Conservation (phyloP, 2,329 filamentous ascomycete species). For the Aspergillus sp. region DNA sequence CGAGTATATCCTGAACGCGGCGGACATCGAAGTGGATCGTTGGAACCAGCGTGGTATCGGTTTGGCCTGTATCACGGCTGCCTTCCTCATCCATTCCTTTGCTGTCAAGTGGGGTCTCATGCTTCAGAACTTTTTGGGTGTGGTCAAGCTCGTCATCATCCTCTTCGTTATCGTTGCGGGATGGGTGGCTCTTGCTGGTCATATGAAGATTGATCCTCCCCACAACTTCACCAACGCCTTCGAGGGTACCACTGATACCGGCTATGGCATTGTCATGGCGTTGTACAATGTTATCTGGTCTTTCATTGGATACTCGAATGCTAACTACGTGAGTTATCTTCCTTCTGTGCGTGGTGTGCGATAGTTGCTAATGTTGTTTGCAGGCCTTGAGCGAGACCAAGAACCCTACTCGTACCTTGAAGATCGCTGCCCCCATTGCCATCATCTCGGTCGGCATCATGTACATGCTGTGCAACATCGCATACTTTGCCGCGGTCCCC, state of each 20-base stretch:
- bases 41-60: constrained; percentile 56
- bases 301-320: constrained; percentile 62
- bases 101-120: constrained; percentile 51
- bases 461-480: constrained; percentile 61
- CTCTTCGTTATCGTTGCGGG: constrained; percentile 49
- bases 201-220: constrained; percentile 38
- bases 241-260: constrained; percentile 38
- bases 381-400: constrained; percentile 56
- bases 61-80: constrained; percentile 49
- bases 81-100: constrained; percentile 51
- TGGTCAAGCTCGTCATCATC: constrained; percentile 54
- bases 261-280: constrained; percentile 58
- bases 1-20: constrained; percentile 54
- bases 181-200: constrained; percentile 43
- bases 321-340: constrained; percentile 56
- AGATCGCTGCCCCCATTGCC: constrained; percentile 58
- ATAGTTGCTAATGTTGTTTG: constrained; percentile 19
- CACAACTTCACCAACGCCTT: constrained; percentile 43
- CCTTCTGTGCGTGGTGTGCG: neutral
- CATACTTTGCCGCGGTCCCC: constrained; percentile 61
- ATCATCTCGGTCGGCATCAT: constrained; percentile 56
- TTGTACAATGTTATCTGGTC: constrained; percentile 64
- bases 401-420: constrained; percentile 60
- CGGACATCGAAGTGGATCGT: constrained; percentile 42
- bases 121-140: constrained; percentile 53